Base-by-base conservation (phyloP, 2,329 filamentous ascomycete species). In the Paecilomyces niveus region DNA sequence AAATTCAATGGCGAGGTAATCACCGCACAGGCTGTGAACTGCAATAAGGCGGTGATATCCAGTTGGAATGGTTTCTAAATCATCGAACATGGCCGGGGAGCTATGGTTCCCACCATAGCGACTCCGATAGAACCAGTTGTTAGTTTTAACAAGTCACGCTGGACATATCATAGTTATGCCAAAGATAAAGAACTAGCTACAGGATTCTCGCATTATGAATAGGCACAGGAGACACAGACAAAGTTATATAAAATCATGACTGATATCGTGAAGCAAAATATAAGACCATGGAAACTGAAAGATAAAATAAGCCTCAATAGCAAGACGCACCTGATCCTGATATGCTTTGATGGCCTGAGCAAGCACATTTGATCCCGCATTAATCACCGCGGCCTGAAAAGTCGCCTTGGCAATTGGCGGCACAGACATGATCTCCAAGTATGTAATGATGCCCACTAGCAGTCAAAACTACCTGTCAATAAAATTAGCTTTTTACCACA, bases 1-100 rank as follows among this genome's bases (percentile, higher is more conserved):
- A 82, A 85, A 62, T 83, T 84, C 55, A 83, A 78, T 6, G 83
- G 83, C 1, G 82, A 78, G 3, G 80, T 80, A 50, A 85, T 70
- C 57, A 85, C 68, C 2, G 81, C 76, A 56, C 82, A 77, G 39
- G 78, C 72, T 45, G 83, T 76, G 69, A 85, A 86, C 62, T 82
- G 82, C 21, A 82, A 66, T 50, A 85, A 74, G 29, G 80, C 76
- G 31, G 74, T 60, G 1, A 76, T 55, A 58, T 85, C 81, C 54
- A 85, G 72, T 35, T 70, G 63, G 53, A 82, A 76, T 8, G 78
- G 72, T 56, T 61, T 69, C 76, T 78, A 53, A 39, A 31, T 45
- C 18, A 33, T 11, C 10, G n/a, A 54, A 9, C 5, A 22, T 8
- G 7, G 21, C 24, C 4, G 15, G 32, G 22, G 53, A 52, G 51